These are phyloP conservation scores for Neurospora discreta DNA, from an alignment of 495 filamentous ascomycete genomes.

Conservation along the genomic window DNA sequence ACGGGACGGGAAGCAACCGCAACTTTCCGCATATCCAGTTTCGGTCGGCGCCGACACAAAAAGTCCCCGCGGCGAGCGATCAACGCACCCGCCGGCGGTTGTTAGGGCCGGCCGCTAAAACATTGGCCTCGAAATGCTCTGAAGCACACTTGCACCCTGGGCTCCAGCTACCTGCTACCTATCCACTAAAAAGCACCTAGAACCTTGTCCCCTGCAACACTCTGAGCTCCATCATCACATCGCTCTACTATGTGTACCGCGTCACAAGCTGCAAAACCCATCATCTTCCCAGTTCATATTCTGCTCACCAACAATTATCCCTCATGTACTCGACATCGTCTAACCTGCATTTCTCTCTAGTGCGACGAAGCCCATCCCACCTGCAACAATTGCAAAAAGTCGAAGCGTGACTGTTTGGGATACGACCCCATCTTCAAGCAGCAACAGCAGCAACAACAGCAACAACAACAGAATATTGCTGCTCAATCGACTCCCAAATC, in stretches of 20 bases:
- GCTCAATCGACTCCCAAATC: constrained; percentile 18
- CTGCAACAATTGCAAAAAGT: constrained; percentile 96
- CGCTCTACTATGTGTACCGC: background rate
- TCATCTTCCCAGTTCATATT: too few relatives aligned
- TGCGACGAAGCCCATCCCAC: constrained; percentile 93
- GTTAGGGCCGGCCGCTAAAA: background rate
- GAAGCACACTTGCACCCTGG: too few relatives aligned
- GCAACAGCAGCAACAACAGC: constrained; percentile 44
- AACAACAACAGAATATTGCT: constrained; percentile 14
- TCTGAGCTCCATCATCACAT: background rate
- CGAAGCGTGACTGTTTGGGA: constrained; percentile 90
- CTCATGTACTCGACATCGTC: background rate
- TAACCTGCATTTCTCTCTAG: constrained; percentile 34
- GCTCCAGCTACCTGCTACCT: background rate
- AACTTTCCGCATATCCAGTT: background rate
- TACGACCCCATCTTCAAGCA: constrained; percentile 98
- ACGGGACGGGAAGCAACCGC: background rate
- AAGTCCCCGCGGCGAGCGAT: background rate
- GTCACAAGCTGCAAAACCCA: background rate
- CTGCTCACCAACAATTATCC: too few relatives aligned
- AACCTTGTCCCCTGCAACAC: background rate
- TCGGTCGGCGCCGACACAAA: background rate
- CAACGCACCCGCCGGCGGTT: background rate
- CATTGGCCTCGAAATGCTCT: background rate
- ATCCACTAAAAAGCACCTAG: background rate